Base-by-base conservation (phyloP, 1,139 yeast species). In the Yamadazyma aaseri region DNA sequence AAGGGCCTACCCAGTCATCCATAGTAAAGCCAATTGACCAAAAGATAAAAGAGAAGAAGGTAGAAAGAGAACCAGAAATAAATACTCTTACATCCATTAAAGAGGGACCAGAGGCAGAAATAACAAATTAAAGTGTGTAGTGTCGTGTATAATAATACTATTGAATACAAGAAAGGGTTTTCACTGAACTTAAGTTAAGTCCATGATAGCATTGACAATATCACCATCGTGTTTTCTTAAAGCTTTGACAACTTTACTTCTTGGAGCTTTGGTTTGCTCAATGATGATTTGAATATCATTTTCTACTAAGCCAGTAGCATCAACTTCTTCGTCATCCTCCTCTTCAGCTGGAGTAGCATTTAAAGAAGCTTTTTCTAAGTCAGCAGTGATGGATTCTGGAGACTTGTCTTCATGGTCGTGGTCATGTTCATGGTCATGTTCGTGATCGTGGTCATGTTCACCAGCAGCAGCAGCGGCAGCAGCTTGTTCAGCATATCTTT, bases 181-280 rank as follows among this genome's bases (percentile, higher is more conserved):
- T n/a, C 6, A 13, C n/a, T 15, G 29, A 26, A 43, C 29, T 49
- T 64, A 67, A 49, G 92, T 79, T 63, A 90, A 75, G 51, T 86
- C 85, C 95, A 90, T 86, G 62, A 90, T 86, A 51, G 97, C 92
- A 61, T 89, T 90, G 63, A 92, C 97, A 71, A 92, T 81, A 65
- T 92, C 97, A 65, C 92, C 89, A 56, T 86, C 78, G 75, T 90
- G 90, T 52, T 78, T 81, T 65, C 77, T 83, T 65, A 92, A 78
- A 52, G 97, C 96, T 66, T 82, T 84, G 55, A 79, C 86, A 47
- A 97, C 97, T 76, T 86, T 85, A 51, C 79, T 79, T 73, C 90
- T 82, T 38, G 96, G 75, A 45, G 81, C 92, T 56, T 80, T 83
- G 53, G 97, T 84, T 73, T 92, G 98, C 58, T 86, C 95, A 58